Conservation (phyloP, 176 grass and related monocot genomes). For the Paspalum vaginatum region DNA sequence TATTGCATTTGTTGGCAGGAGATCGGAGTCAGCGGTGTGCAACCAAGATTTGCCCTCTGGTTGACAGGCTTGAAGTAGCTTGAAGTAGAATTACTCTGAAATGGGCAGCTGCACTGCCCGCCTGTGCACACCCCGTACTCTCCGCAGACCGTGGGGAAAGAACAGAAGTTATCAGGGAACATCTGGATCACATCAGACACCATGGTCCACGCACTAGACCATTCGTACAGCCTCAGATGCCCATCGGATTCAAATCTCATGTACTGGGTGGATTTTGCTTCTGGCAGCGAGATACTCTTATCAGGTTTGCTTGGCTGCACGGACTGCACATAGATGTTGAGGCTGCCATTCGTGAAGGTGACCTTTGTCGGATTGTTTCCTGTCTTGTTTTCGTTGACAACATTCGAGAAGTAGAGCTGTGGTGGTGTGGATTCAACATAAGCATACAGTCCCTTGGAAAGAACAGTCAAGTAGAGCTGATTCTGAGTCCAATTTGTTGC, state of each 20-base stretch:
- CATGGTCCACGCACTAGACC: neutral
- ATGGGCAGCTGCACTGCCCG: too few relatives aligned
- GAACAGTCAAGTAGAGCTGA: too few relatives aligned
- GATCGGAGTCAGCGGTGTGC: constrained; percentile 44
- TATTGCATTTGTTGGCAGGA: constrained; percentile 52
- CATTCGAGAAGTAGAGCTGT: constrained; percentile 30
- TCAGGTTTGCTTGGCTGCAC: neutral
- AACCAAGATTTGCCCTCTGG: constrained; percentile 47
- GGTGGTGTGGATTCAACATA: neutral
- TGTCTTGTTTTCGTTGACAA: neutral
- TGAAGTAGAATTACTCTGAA: neutral
- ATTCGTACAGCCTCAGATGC: constrained; percentile 51
- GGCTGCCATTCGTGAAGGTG: constrained; percentile 28
- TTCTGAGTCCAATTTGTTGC: too few relatives aligned
- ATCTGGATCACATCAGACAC: constrained; percentile 30
- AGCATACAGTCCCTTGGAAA: too few relatives aligned
- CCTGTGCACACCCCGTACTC: constrained; percentile 45
- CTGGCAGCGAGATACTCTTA: neutral
- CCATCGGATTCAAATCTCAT: neutral
- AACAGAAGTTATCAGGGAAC: constrained; percentile 39
- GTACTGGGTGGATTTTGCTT: constrained; percentile 30
- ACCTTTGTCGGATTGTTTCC: constrained; percentile 14
- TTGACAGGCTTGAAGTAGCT: constrained; percentile 48
- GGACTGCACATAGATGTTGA: constrained; percentile 1
- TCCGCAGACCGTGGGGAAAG: constrained; percentile 50